Base-by-base conservation (phyloP, 495 filamentous ascomycete species). In the Lepraria neglecta region DNA sequence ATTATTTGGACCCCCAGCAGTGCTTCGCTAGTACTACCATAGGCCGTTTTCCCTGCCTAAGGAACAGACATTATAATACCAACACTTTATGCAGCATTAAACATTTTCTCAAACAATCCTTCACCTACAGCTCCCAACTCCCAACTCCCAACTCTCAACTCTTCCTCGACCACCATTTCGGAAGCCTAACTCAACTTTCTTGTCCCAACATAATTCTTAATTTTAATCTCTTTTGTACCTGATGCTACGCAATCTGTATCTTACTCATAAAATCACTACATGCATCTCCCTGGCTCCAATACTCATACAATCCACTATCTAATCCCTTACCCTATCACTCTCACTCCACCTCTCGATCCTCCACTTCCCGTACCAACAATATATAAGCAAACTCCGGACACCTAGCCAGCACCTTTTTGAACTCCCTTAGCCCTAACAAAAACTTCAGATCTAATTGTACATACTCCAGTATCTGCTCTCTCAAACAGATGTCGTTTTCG, bases 381-480 rank as follows among this genome's bases (percentile, higher is more conserved):
- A 31, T 24, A 52, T n/a, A 52, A 5, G 24, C 48, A 52, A 52
- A 52, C 15, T 52, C 48, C 12, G 48, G 28, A 11, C 51, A 35
- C 51, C 51, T n/a, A 27, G 27, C 48, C 48, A 52, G 28, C 28
- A 52, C 12, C 14, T 24, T 2, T 24, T 52, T 52, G 10, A 54
- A 54, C 15, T 11, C 51, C 28, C 30, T 19, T 15, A 54, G 17
- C 17, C 51, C 12, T 0, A 54, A 19, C 51, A 54, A 54, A 54
- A 54, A 54, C 7, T 35, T 30, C 10, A 54, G 31, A 24, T 54
- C 51, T 6, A 54, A 19, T 15, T 54, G 31, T 28, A 54, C 51
- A 54, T 54, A 54, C n/a, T 54, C 51, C 31, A 54, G 5, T 3
- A 54, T 35, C 51, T 54, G 51, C 30, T 54, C 51, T 11, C 51